Evolutionary conservation across 1,284 basidiomycete genomes (phyloP), one percentile per base, ranked within the genome.

Genomic region (Blastosporella zonata): DNA sequence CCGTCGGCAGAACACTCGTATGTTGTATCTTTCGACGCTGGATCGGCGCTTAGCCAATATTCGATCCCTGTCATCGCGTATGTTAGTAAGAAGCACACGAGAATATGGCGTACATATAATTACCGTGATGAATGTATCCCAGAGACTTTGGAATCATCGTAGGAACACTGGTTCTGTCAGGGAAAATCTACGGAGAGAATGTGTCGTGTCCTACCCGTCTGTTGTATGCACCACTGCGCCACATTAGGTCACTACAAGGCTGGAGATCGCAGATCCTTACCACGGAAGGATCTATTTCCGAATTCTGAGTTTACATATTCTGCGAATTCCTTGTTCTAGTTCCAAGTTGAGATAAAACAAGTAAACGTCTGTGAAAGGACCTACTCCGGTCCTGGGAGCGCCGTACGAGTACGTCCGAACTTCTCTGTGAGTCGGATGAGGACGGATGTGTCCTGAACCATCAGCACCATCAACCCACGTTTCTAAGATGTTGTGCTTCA

Each of bases 91-190:
- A 23, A 36, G 43, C 17, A 20, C 40, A 46, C 34, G 52, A 47
- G 2, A 56, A 62, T 6, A 33, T 15, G 3, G n/a, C 4, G 20
- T 37, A 5, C 9, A 10, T 3, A 22, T 23, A 23, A 56, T 33
- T 54, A 69, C 74, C 71, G 47, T 75, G 73, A 47, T 77, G 75
- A 45, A 65, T 63, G 57, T 73, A 77, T 13, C 74, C 74, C 3
- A 75, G 46, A 3, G 49, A 50, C 1, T 49, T 66, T 1, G 74
- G 70, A 17, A 75, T 71, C 42, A 74, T 66, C 0, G 73, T 77
- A 0, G 75, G 73, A 9, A 76, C 73, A 1, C 74, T 75, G 33
- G 10, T 5, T 17, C 22, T 6, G 60, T 48, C 20, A 49, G 13
- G 8, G 10, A 12, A 38, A 3, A 7, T 20, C 9, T 33, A 31